phyloP scores from a whole-genome alignment of 1,139 yeast species.

The Debaryomyces coudertii region DNA sequence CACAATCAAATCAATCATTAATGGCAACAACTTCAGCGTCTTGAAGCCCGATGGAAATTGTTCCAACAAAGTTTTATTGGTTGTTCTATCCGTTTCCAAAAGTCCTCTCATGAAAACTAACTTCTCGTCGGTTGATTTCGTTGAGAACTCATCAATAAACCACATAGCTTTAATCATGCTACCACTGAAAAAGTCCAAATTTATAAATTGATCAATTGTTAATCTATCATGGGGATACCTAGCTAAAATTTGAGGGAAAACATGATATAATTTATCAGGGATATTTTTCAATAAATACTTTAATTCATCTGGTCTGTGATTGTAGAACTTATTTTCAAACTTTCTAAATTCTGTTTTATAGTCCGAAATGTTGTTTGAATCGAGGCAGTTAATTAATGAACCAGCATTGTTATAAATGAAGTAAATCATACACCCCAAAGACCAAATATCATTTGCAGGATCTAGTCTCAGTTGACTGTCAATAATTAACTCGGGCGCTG shows the following conservation, averaged over 20 bases:
- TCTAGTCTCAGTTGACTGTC: slow-evolving; percentile 47
- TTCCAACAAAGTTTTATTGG: slow-evolving; percentile 45
- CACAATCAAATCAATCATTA: slow-evolving; percentile 51
- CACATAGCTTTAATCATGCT: slow-evolving; percentile 81
- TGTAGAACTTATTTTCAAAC: slow-evolving; percentile 44
- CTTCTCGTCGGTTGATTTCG: slow-evolving; percentile 71
- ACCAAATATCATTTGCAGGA: slow-evolving; percentile 78
- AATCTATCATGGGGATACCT: slow-evolving; percentile 48
- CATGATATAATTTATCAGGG: slow-evolving; percentile 37
- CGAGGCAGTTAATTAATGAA: slow-evolving; percentile 49
- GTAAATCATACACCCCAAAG: slow-evolving; percentile 76
- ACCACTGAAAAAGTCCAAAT: slow-evolving; percentile 69
- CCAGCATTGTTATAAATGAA: slow-evolving; percentile 61
- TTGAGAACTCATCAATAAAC: slow-evolving; percentile 82
- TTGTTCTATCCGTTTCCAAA: slow-evolving; percentile 26
- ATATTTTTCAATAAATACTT: slow-evolving; percentile 48
- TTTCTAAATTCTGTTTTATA: slow-evolving; percentile 51
- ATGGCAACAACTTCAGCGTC: slow-evolving; percentile 75
- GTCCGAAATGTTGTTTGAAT: slow-evolving; percentile 49
- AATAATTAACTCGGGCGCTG: slow-evolving; percentile 42
- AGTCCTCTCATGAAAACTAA: slow-evolving; percentile 70
- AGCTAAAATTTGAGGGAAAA: slow-evolving; percentile 42
- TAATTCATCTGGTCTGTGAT: slow-evolving; percentile 49
- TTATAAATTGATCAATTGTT: slow-evolving; percentile 54
- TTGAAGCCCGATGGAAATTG: slow-evolving; percentile 74